Conservation (phyloP, 1,139 yeast species). For the Candida sojae region DNA sequence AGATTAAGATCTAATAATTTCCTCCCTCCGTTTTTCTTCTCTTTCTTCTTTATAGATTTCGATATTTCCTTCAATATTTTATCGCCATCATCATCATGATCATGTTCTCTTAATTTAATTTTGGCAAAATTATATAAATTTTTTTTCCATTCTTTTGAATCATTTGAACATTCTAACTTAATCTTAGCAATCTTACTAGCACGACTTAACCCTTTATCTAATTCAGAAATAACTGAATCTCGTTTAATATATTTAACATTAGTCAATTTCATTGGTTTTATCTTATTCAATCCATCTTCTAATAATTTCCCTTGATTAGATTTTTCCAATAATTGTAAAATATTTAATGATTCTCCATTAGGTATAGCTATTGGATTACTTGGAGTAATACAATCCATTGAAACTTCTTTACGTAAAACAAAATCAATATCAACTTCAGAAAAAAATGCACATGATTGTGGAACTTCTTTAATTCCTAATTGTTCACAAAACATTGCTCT, state of each 20-base stretch:
- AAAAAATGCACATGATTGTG: conserved; percentile 94
- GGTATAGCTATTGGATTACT: conserved; percentile 73
- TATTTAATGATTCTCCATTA: conserved; percentile 77
- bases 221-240: conserved; percentile 23
- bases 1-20: no score
- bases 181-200: conserved; percentile 24
- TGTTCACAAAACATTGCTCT: conserved; percentile 95
- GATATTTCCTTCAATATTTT: no score
- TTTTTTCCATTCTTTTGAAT: conserved; percentile 9
- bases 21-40: no score
- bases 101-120: neutral
- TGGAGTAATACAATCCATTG: conserved; percentile 86
- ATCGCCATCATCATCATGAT: no score
- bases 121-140: conserved; percentile 7
- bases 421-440: conserved; percentile 91
- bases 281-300: conserved; percentile 8
- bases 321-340: conserved; percentile 49
- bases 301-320: conserved; percentile 23
- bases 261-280: conserved; percentile 11
- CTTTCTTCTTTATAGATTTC: no score
- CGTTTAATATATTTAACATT: conserved; percentile 22
- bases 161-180: conserved; percentile 29
- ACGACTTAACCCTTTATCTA: conserved; percentile 22
- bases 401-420: conserved; percentile 86
- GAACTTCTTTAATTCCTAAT: conserved; percentile 83